A percentile compares a stretch with the other conserved stretches of the same genome.
phyloP scores from a whole-genome alignment of 1,284 basidiomycete species.

The Sporisorium scitamineum region DNA sequence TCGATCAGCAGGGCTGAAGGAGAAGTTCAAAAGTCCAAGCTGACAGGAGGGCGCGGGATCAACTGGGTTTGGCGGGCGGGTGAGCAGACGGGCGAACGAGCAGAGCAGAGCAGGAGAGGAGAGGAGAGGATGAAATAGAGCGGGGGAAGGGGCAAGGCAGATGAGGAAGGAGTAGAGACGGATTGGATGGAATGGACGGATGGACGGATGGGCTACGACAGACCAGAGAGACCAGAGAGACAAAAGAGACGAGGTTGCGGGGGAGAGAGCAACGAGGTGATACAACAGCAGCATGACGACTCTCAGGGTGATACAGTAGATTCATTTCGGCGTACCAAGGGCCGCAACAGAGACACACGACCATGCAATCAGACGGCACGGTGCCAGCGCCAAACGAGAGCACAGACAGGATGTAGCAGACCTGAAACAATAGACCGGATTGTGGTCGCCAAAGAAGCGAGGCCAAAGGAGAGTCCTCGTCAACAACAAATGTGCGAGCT shows the following conservation, averaged over 20 bases:
- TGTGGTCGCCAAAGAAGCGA: not conserved
- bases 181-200: not conserved
- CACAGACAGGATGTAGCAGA: too few species aligned
- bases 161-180: not conserved
- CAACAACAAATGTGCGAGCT: not conserved
- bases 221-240: not conserved
- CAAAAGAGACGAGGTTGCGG: not conserved
- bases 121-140: not conserved
- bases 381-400: too few species aligned
- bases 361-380: not conserved
- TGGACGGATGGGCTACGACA: not conserved
- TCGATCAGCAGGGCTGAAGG: not conserved
- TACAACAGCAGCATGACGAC: not conserved
- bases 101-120: not conserved
- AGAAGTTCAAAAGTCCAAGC: slow-evolving; percentile 23
- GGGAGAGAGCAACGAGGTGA: not conserved
- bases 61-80: too few species aligned
- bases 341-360: slow-evolving; percentile 6
- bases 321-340: not conserved
- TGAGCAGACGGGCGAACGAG: not conserved
- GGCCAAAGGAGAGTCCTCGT: too few species aligned
- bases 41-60: not conserved
- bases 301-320: not conserved
- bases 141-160: not conserved
- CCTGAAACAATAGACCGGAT: slow-evolving; percentile 10